Percentiles rank a stretch among this genome's conserved stretches.
Evolutionary conservation across 179 eudicot species (phyloP).

Genomic region (Beta lomatogona): DNA sequence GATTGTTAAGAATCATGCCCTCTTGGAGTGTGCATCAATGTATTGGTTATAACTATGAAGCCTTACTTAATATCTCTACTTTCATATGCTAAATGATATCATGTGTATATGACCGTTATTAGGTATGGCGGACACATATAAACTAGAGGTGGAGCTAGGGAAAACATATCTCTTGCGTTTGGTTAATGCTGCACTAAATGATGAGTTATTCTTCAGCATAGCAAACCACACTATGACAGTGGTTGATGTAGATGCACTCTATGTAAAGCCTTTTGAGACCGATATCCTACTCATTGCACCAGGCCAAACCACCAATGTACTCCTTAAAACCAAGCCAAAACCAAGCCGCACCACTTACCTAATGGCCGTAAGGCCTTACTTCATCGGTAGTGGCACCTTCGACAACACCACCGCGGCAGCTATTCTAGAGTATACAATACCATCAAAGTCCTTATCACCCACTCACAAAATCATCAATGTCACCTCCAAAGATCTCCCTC

Average conservation of each 20-base stretch:
- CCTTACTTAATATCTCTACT: no score
- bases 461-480: conserved; percentile 5
- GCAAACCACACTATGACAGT: conserved; percentile 60
- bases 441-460: conserved; percentile 11
- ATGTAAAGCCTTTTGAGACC: conserved; percentile 57
- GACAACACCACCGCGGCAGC: conserved; percentile 73
- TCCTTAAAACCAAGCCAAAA: conserved; percentile 50
- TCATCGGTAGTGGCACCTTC: conserved; percentile 62
- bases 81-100: no score
- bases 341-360: conserved; percentile 45
- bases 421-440: conserved; percentile 47
- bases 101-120: background rate
- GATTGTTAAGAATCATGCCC: no score
- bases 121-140: conserved; percentile 54
- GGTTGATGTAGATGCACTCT: conserved; percentile 62
- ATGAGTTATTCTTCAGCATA: conserved; percentile 62
- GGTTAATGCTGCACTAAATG: conserved; percentile 79
- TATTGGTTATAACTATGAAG: no score
- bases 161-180: conserved; percentile 57
- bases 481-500: conserved; percentile 39
- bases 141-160: conserved; percentile 59
- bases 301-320: conserved; percentile 77
- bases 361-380: conserved; percentile 70
- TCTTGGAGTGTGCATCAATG: no score
- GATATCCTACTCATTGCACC: conserved; percentile 52